These are phyloP conservation scores for Grosmannia clavigera DNA, from an alignment of 2,329 filamentous ascomycete genomes.

Conservation along the genomic window DNA sequence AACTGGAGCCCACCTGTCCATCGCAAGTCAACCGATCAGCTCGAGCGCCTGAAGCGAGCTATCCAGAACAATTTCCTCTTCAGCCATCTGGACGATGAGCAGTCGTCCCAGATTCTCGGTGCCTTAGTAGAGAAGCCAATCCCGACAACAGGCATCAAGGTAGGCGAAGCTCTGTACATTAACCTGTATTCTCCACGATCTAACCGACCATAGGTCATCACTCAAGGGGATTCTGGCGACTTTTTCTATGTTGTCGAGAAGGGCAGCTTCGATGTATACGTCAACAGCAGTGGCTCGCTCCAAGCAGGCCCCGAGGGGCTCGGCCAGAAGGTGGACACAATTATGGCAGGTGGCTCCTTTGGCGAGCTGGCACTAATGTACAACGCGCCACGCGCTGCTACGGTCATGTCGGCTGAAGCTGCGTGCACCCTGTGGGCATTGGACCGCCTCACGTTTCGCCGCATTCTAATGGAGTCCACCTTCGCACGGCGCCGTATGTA, in stretches of 20 bases:
- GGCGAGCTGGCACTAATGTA: conserved; percentile 98
- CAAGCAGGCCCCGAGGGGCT: conserved; percentile 73
- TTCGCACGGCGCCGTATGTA: conserved; percentile 95
- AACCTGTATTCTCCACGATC: not conserved
- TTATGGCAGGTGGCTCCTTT: conserved; percentile 83
- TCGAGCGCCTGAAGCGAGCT: conserved; percentile 64
- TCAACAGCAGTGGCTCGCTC: conserved; percentile 64
- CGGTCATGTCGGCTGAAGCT: conserved; percentile 71
- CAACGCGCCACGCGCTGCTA: conserved; percentile 90
- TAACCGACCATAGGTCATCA: conserved; percentile 57
- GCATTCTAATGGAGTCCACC: conserved; percentile 95
- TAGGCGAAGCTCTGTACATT: conserved; percentile 29
- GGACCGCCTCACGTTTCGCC: conserved; percentile 90
- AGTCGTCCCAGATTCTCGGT: conserved; percentile 73
- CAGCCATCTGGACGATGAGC: conserved; percentile 87
- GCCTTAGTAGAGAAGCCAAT: conserved; percentile 92
- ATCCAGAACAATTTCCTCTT: conserved; percentile 90
- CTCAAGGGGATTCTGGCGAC: conserved; percentile 89
- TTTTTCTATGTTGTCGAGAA: conserved; percentile 97
- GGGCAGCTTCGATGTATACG: conserved; percentile 81
- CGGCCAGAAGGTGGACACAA: conserved; percentile 69
- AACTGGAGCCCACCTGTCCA: conserved; percentile 85
- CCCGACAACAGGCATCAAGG: conserved; percentile 73
- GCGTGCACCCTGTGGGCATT: conserved; percentile 82
- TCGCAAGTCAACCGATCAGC: conserved; percentile 70